phyloP scores from a whole-genome alignment of 73 alveolate species.

The Symbiodinium pilosum region DNA sequence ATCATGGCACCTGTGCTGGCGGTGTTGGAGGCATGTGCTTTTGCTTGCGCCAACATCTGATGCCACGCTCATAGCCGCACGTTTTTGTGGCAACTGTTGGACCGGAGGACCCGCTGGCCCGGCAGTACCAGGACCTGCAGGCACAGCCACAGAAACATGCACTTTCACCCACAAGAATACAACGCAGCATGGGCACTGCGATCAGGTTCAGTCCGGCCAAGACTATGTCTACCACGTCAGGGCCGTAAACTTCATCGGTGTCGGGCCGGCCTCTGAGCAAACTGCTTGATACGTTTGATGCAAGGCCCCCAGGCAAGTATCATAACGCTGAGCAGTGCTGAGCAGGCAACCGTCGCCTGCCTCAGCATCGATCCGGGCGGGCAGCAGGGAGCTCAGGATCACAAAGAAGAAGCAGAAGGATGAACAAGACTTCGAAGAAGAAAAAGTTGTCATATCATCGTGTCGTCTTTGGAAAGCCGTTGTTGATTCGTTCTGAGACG shows the following conservation, averaged over 20 bases:
- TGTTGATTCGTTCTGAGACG: neutral
- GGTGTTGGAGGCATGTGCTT: neutral
- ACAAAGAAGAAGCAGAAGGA: neutral
- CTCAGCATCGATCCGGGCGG: slow-evolving; percentile 61
- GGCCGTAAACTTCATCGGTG: slow-evolving; percentile 85
- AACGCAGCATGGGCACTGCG: too few relatives aligned
- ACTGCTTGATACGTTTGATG: neutral
- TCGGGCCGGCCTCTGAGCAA: slow-evolving; percentile 37
- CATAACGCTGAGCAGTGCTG: too few relatives aligned
- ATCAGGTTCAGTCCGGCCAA: slow-evolving; percentile 72
- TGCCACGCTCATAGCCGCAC: too few relatives aligned
- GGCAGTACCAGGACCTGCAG: slow-evolving; percentile 25
- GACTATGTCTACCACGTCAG: slow-evolving; percentile 89
- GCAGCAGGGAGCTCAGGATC: slow-evolving; percentile 16
- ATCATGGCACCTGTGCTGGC: slow-evolving; percentile 35
- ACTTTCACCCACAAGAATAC: too few relatives aligned
- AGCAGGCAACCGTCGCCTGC: slow-evolving; percentile 85
- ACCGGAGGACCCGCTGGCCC: slow-evolving; percentile 92
- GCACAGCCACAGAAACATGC: too few relatives aligned
- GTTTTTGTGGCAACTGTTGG: neutral
- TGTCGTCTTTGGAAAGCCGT: neutral
- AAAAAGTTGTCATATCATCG: neutral
- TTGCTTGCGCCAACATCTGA: too few relatives aligned
- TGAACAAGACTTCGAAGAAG: too few relatives aligned
- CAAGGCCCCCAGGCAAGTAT: too few relatives aligned